phyloP scores from a whole-genome alignment of 352 stramenopile species.

The Phytophthora vignae region DNA sequence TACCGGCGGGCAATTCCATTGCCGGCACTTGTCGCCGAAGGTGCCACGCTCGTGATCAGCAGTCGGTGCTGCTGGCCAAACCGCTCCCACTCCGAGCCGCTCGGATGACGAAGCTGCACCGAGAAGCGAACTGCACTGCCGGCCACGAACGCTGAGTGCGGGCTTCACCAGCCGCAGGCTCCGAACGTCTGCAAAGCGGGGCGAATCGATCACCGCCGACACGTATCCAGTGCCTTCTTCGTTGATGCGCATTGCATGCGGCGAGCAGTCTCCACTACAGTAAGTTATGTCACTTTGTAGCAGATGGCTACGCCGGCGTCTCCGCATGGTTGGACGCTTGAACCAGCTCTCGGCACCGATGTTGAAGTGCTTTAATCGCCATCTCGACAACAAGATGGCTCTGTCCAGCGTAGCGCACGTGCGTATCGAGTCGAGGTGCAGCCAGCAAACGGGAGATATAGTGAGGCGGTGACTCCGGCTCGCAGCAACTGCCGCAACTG shows the following conservation, averaged over 20 bases:
- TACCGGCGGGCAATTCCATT: neutral
- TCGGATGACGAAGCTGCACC: constrained; percentile 26
- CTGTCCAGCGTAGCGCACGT: neutral
- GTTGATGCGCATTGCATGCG: neutral
- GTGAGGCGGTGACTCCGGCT: no score
- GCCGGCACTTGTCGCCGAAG: constrained; percentile 13
- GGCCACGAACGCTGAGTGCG: constrained; percentile 1
- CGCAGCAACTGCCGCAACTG: no score
- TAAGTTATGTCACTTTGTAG: no score
- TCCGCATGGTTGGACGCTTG: constrained; percentile 5
- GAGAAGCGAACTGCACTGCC: constrained; percentile 3
- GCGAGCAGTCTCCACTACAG: neutral
- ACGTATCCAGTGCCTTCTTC: no score
- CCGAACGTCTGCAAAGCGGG: constrained; percentile 14
- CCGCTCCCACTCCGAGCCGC: constrained; percentile 16
- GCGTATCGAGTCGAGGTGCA: no score
- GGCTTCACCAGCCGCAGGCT: constrained; percentile 1
- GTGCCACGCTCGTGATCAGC: constrained; percentile 16
- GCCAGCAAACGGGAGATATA: no score
- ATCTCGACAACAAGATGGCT: neutral
- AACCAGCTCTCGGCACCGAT: constrained; percentile 2
- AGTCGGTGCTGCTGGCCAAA: neutral
- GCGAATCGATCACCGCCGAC: neutral
- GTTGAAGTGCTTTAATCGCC: neutral
- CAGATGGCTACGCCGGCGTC: neutral